These are phyloP conservation scores for Colletotrichum destructivum DNA, from an alignment of 2,329 filamentous ascomycete genomes.

Conservation along the genomic window DNA sequence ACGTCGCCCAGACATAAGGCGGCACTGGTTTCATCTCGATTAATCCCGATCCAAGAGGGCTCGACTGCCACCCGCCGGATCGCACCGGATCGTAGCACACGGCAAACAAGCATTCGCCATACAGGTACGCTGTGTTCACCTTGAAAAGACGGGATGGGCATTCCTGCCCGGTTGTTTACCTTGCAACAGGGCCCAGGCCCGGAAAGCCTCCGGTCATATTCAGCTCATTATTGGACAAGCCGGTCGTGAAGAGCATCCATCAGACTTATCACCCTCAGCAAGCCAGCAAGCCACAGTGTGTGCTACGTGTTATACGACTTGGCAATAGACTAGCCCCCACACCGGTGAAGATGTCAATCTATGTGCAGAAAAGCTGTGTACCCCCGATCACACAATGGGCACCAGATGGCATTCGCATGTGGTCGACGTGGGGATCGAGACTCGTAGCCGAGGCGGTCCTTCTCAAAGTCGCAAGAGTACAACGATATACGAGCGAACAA, in stretches of 20 bases:
- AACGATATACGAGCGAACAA: too few species aligned
- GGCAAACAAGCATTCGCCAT: neutral
- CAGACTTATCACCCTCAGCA: too few species aligned
- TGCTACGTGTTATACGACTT: neutral
- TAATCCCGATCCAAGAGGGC: neutral
- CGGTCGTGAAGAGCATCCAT: neutral
- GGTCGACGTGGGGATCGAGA: too few species aligned
- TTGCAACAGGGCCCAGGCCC: neutral
- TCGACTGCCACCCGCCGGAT: neutral
- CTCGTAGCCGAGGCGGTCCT: too few species aligned
- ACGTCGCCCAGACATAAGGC: neutral
- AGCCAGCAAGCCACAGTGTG: neutral
- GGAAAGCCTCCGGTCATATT: neutral
- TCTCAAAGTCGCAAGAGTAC: too few species aligned
- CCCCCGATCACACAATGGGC: too few species aligned
- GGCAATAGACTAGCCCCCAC: neutral
- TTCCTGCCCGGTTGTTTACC: neutral
- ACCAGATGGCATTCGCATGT: too few species aligned
- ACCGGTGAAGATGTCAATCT: neutral
- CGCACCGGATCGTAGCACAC: too few species aligned
- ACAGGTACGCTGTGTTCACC: neutral
- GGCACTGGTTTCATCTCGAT: neutral
- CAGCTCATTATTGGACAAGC: neutral
- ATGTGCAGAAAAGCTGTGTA: too few species aligned
- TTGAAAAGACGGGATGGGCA: neutral